A percentile compares a stretch with the other conserved stretches of the same genome.
phyloP scores from a whole-genome alignment of 192 early-diverging fungal genomes.

The Linnemannia elongata region DNA sequence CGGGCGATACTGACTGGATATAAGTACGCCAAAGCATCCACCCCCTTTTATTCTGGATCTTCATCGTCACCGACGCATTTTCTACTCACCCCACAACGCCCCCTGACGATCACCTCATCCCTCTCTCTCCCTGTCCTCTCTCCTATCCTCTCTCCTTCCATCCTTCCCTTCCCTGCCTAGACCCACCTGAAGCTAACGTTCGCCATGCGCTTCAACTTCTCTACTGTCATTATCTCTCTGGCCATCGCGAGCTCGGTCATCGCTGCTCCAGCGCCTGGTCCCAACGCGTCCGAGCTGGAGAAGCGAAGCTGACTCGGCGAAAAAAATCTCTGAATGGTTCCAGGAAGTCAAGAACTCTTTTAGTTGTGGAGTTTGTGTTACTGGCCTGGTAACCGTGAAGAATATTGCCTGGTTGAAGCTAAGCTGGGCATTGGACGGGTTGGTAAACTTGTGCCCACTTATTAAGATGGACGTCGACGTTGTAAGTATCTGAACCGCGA shows the following conservation, averaged over 20 bases:
- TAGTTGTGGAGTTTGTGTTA: constrained; percentile 26
- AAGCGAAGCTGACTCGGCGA: constrained; percentile 29
- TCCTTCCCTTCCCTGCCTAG: too few relatives aligned
- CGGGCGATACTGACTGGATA: not conserved
- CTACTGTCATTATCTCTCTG: constrained; percentile 23
- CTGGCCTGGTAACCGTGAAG: constrained; percentile 13
- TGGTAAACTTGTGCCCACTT: not conserved
- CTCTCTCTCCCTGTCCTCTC: not conserved
- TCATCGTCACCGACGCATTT: not conserved
- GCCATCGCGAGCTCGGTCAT: constrained; percentile 8
- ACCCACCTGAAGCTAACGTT: too few relatives aligned
- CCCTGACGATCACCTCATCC: not conserved
- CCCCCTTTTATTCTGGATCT: not conserved
- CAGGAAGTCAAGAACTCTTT: constrained; percentile 17
- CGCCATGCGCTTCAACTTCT: constrained; percentile 15
- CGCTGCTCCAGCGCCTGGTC: constrained; percentile 20
- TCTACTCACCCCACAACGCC: not conserved
- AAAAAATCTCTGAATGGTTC: constrained; percentile 21
- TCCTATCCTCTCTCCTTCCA: not conserved
- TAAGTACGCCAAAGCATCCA: not conserved
- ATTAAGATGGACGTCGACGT: not conserved
- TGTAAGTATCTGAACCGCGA: not conserved
- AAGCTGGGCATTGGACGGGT: constrained; percentile 18
- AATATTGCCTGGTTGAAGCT: constrained; percentile 24
- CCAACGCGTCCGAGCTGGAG: not conserved